phyloP scores from a whole-genome alignment of 805 yeast species.

The Hanseniaspora singularis region DNA sequence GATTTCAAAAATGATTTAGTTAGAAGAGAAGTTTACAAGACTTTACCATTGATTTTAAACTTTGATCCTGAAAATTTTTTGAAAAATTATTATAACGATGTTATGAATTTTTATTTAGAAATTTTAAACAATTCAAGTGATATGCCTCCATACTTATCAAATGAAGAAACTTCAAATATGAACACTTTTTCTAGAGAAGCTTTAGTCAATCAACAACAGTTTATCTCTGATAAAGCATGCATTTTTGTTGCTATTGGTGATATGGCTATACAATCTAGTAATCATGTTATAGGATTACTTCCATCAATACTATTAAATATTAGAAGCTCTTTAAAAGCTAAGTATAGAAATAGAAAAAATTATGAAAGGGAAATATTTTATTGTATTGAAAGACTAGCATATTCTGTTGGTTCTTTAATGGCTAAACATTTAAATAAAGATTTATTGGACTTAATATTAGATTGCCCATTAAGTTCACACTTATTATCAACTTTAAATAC shows the following conservation, averaged over 20 bases:
- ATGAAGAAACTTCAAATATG: slow-evolving; percentile 4
- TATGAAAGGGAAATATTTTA: slow-evolving; percentile 78
- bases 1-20: slow-evolving; percentile 67
- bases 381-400: slow-evolving; percentile 75
- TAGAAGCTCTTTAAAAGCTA: slow-evolving; percentile 56
- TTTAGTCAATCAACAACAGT: slow-evolving; percentile 13
- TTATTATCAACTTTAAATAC: slow-evolving; percentile 64
- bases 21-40: slow-evolving; percentile 71
- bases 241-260: slow-evolving; percentile 75
- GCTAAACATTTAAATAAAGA: slow-evolving; percentile 80
- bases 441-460: slow-evolving; percentile 62
- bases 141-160: slow-evolving; percentile 17
- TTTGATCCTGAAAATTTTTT: slow-evolving; percentile 68
- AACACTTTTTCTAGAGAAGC: slow-evolving; percentile 10
- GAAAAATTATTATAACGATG: slow-evolving; percentile 66
- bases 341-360: slow-evolving; percentile 47
- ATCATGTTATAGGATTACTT: slow-evolving; percentile 74
- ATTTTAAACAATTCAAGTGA: slow-evolving; percentile 58
- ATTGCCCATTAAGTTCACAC: slow-evolving; percentile 72
- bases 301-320: slow-evolving; percentile 79
- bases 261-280: slow-evolving; percentile 61
- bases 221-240: slow-evolving; percentile 49
- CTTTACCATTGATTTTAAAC: slow-evolving; percentile 71
- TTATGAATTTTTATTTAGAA: slow-evolving; percentile 62
- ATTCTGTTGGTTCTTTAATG: slow-evolving; percentile 84